These are phyloP conservation scores for Leucocoprinus birnbaumii DNA, from an alignment of 768 basidiomycete species.

Conservation along the genomic window DNA sequence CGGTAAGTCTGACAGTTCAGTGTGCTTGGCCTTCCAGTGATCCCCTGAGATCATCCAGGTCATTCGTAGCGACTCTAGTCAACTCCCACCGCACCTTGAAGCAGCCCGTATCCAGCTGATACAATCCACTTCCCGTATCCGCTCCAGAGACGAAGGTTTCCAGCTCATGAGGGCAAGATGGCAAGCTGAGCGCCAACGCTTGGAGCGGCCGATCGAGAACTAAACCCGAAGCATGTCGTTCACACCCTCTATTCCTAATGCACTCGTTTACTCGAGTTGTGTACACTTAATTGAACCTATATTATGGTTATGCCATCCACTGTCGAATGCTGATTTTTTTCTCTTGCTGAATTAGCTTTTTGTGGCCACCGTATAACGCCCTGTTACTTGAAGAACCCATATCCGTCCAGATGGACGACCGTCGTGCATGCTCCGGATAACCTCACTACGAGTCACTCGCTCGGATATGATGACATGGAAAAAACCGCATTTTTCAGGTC, in stretches of 20 bases:
- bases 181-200: conserved; percentile 57
- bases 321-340: no score
- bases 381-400: no score
- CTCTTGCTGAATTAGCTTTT: no score
- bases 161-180: conserved; percentile 72
- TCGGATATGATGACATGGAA: no score
- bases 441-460: no score
- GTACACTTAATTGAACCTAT: not conserved
- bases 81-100: conserved; percentile 57
- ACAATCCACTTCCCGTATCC: conserved; percentile 46
- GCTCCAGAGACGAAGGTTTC: conserved; percentile 66
- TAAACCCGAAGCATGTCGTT: not conserved
- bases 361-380: no score
- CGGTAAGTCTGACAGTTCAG: conserved; percentile 44
- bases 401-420: no score
- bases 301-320: no score
- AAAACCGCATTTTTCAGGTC: not conserved
- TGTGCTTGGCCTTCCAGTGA: conserved; percentile 4
- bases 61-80: conserved; percentile 76
- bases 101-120: conserved; percentile 60
- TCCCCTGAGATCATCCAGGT: conserved; percentile 48
- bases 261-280: conserved; percentile 1
- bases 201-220: conserved; percentile 15
- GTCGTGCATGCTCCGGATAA: no score
- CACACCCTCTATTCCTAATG: not conserved